phyloP scores from a whole-genome alignment of 495 filamentous ascomycete species.

The Sabuloglossum arenarium region DNA sequence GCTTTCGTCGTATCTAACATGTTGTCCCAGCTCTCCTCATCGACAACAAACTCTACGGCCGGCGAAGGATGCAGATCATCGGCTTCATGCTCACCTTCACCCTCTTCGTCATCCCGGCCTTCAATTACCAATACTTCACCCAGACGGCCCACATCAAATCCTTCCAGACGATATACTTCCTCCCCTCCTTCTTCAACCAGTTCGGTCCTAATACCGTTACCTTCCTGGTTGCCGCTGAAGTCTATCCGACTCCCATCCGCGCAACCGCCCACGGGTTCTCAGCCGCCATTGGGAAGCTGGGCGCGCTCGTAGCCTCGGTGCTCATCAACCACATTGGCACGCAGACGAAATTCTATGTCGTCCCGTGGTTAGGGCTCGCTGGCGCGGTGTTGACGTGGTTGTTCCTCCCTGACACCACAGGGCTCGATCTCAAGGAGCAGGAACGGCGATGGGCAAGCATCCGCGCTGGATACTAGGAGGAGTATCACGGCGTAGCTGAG shows the following conservation, averaged over 20 bases:
- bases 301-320: slow-evolving; percentile 64
- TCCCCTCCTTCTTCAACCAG: slow-evolving; percentile 89
- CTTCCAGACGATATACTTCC: slow-evolving; percentile 88
- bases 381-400: slow-evolving; percentile 57
- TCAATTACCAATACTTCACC: slow-evolving; percentile 65
- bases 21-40: slow-evolving; percentile 41
- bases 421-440: slow-evolving; percentile 83
- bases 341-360: slow-evolving; percentile 61
- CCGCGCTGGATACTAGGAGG: slow-evolving; percentile 44
- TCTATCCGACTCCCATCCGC: slow-evolving; percentile 75
- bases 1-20: neutral
- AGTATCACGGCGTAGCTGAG: slow-evolving; percentile 78
- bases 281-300: slow-evolving; percentile 63
- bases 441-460: slow-evolving; percentile 74
- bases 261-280: slow-evolving; percentile 81
- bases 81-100: slow-evolving; percentile 77
- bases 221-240: slow-evolving; percentile 73
- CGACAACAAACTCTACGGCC: slow-evolving; percentile 81
- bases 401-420: slow-evolving; percentile 83
- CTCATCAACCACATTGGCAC: slow-evolving; percentile 76
- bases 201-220: slow-evolving; percentile 85
- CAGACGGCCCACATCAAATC: slow-evolving; percentile 37
- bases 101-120: slow-evolving; percentile 68
- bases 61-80: slow-evolving; percentile 79
- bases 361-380: slow-evolving; percentile 76